Evolutionary conservation across 768 basidiomycete species (phyloP), one percentile per base, ranked within the genome.

Genomic region (Rubroboletus satanas): DNA sequence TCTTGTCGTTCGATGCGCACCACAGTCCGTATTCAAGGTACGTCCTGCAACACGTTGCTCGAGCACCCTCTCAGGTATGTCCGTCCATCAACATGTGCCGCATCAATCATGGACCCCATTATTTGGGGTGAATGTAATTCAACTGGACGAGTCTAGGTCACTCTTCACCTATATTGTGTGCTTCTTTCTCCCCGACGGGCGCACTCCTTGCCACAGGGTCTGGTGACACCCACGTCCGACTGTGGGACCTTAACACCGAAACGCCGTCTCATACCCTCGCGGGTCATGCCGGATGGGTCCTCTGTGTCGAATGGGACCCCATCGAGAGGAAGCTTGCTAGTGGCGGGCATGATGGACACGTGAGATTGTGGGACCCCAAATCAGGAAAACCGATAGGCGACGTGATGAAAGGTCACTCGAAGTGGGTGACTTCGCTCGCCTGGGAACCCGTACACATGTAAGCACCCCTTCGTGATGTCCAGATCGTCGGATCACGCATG

Each of bases 401-500:
- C 51, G 90, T 90, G 0, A 73, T 98, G 61, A 90, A 85, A 64
- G 96, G 97, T 0, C 97, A 99, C 66, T 79, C 90, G 29, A 98
- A 98, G 75, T 98, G 95, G 93, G 86, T 98, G 55, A 98, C 89
- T 4, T 90, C 90, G 15, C 79, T 99, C 23, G 82, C 93, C 36
- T 98, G 95, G 93, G 97, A 98, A 68, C 96, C 97, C 6, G 85
- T 94, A 45, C 96, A 98, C 70, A 76, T 97, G 87, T 93, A 62
- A 60, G 85, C 73, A 36, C 29, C 44, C 26, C 52, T 37, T 57
- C 14, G 15, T 14, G 17, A 45, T 46, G 17, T 41, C 44, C 31
- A n/a, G 32, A 23, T 11, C 23, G 10, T 56, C 50, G 47, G 33
- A 49, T 49, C 48, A 55, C 45, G 0, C 29, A 26, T 55, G 41